phyloP scores from a whole-genome alignment of 2,329 filamentous ascomycete genomes.

The Magnaporthiopsis incrustans region DNA sequence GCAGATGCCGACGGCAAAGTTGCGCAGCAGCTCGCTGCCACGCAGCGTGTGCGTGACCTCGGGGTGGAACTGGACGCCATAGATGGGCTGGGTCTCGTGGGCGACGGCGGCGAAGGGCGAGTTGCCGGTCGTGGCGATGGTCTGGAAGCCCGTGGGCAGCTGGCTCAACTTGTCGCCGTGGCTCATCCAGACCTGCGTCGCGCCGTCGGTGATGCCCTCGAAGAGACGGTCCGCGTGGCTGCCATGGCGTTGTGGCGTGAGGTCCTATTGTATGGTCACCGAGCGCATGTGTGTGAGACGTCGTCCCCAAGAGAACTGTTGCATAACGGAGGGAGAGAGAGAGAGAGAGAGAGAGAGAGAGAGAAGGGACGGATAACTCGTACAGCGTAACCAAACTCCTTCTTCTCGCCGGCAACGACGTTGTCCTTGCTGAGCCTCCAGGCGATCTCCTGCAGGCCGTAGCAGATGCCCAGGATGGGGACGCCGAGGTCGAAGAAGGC shows the following conservation, averaged over 20 bases:
- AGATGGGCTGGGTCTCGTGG: constrained; percentile 60
- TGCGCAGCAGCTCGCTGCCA: constrained; percentile 64
- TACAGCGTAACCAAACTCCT: constrained; percentile 16
- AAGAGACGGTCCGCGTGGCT: constrained; percentile 72
- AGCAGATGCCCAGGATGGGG: constrained; percentile 25
- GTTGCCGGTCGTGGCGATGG: constrained; percentile 66
- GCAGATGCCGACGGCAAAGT: constrained; percentile 82
- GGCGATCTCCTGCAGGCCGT: constrained; percentile 62
- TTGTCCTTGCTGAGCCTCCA: constrained; percentile 50
- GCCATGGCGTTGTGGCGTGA: constrained; percentile 17
- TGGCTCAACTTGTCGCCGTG: constrained; percentile 45
- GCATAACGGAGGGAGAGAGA: too few species aligned
- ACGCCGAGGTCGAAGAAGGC: constrained; percentile 58
- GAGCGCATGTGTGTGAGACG: background rate
- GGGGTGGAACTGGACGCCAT: constrained; percentile 32
- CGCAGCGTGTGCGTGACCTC: constrained; percentile 52
- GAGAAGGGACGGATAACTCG: background rate
- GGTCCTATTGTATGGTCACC: background rate
- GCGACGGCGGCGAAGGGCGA: constrained; percentile 72
- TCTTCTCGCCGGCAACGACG: constrained; percentile 17
- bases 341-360: too few species aligned
- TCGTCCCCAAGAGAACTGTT: background rate
- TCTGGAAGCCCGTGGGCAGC: constrained; percentile 63
- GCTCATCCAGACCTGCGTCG: constrained; percentile 73
- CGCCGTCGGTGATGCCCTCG: constrained; percentile 56